These are phyloP conservation scores for Alnus glutinosa DNA, from an alignment of 306 rosid species.

Conservation along the genomic window DNA sequence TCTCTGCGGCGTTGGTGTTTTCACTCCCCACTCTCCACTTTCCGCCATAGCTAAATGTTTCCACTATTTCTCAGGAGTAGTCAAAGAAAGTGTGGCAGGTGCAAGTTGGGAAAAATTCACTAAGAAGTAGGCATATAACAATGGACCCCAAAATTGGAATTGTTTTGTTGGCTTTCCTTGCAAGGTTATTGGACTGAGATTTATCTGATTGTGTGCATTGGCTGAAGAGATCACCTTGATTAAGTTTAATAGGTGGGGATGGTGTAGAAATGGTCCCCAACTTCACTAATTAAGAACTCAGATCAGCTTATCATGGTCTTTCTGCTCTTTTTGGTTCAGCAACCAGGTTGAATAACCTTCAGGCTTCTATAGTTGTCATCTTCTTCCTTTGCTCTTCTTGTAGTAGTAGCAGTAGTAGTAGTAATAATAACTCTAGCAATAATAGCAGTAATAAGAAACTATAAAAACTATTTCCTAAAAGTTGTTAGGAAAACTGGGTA, in stretches of 20 bases:
- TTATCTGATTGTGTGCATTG: not conserved
- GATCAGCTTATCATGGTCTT: not conserved
- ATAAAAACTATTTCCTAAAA: not conserved
- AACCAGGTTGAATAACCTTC: not conserved
- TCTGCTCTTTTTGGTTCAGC: not conserved
- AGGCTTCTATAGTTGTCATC: not conserved
- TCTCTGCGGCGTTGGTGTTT: conserved; percentile 15
- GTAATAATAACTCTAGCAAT: not conserved
- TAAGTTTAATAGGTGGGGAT: not conserved
- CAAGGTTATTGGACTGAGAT: not conserved
- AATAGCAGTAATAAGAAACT: not conserved
- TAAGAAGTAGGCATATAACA: not conserved
- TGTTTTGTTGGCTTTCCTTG: not conserved
- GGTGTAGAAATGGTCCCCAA: not conserved
- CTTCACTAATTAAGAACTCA: not conserved
- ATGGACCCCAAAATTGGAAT: too few relatives aligned
- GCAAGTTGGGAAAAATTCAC: not conserved
- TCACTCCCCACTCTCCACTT: conserved; percentile 9
- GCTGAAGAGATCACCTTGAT: not conserved
- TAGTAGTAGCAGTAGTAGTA: not conserved
- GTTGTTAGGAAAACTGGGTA: not conserved
- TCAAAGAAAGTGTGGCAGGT: not conserved
- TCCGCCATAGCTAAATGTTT: conserved; percentile 3
- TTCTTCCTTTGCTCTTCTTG: not conserved
- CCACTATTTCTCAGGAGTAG: conserved; percentile 12